Base-by-base conservation (phyloP, 2,329 filamentous ascomycete genomes). In the Fonsecaea nubica region DNA sequence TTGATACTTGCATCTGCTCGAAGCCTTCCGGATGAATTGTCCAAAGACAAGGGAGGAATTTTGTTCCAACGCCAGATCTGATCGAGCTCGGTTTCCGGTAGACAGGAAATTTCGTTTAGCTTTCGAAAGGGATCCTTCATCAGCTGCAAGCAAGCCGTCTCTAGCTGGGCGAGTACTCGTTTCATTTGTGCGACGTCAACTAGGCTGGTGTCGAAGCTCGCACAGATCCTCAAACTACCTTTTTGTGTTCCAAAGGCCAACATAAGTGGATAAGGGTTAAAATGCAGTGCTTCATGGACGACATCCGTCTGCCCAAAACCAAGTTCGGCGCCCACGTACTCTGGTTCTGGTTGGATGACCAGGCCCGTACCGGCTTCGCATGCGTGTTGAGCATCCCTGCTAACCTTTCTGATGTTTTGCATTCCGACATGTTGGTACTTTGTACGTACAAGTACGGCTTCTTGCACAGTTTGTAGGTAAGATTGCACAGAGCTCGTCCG, bases 371-470 rank as follows among this genome's bases (percentile, higher is more conserved):
- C 78, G 72, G 83, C 82, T 21, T 82, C 77, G 68, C 81, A 83
- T 48, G 78, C 80, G n/a, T 76, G 69, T 1, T 78, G 77, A 0
- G 79, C 76, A 64, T 83, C 80, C 0, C 81, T 77, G 71, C 84
- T 86, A 12, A 89, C 76, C 25, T 82, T 80, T 9, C 86, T 84
- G 66, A 84, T 84, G 48, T 80, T 78, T 62, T 84, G 82, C 2
- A 84, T 69, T n/a, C 83, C 82, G n/a, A 85, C 81, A 74, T 92
- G 88, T 74, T 91, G 86, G 73, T 90, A 84, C 0, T 87, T 85
- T 5, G 90, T 89, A 69, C 86, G 84, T 2, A 81, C 77, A 0
- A 87, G 80, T 0, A 83, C 85, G 62, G 84, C 81, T 35, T 85
- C 79, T 42, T 90, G 87, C 2, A 90, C 81, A 1, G 79, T 76